Base-by-base conservation (phyloP, 2,329 filamentous ascomycete species). In the Mycosphaerella sp. region DNA sequence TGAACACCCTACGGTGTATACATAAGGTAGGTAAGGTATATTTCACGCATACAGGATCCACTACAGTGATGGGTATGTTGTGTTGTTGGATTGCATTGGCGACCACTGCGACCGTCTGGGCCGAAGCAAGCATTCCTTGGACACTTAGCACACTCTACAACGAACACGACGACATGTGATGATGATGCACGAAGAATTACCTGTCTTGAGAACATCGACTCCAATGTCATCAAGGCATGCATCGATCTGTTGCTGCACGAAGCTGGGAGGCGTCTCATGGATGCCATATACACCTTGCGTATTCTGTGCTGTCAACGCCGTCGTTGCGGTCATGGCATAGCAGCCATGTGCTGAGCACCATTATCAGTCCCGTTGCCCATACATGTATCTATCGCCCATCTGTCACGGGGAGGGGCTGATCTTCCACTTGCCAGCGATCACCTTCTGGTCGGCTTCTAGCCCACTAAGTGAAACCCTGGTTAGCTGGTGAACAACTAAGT, bases 311-410 rank as follows among this genome's bases (percentile, higher is more conserved):
- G 93, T 98, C 67, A 98, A 76, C 17, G 92, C 92, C 11, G 92
- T 95, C 8, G 92, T 96, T 21, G 91, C 89, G 48, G 92, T 96
- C 84, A 96, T 95, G 56, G 89, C 90, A 77, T 97, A 97, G 74
- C 88, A 93, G 56, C 86, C 85, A 80, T 97, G 90, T 14, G 88
- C 89, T 49, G 42, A 2, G 3, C 3, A 39, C 32, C 32, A 26
- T 31, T 32, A 36, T 55, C 34, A 51, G 44, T 36, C 40, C 17
- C 23, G 17, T 39, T 43, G 17, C 39, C 38, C 12, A 29, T 31
- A 36, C 31, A 12, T 17, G 14, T 34, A 43, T 31, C 40, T 21
- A 21, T 21, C 3, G 3, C 3, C 21, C 21, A 21, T 21, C 21
- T 21, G 21, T 21, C 21, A 21, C 21, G 21, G 21, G 21, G 21